A percentile compares a stretch with the other conserved stretches of the same genome.
These are phyloP conservation scores for Pseudotsuga menziesii DNA, from an alignment of 75 land plant species.

Conservation along the genomic window DNA sequence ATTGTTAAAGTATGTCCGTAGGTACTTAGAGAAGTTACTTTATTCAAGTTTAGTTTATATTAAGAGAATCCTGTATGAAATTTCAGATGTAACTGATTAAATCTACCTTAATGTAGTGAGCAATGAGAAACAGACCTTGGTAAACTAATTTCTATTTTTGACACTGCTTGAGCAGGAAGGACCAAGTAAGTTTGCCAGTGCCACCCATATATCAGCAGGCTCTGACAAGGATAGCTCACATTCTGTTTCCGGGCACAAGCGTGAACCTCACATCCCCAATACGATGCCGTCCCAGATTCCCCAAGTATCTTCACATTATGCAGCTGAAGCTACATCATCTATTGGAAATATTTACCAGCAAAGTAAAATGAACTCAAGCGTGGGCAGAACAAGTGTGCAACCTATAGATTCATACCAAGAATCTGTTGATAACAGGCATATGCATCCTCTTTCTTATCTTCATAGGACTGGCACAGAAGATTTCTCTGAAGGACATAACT, in stretches of 20 bases:
- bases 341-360: background rate
- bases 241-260: background rate
- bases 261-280: background rate
- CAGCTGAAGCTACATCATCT: conserved; percentile 5
- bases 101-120: no score
- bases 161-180: conserved; percentile 37
- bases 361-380: background rate
- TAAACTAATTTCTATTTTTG: background rate
- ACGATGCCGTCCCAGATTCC: background rate
- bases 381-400: background rate
- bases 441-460: background rate
- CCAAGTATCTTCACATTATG: background rate
- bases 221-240: background rate
- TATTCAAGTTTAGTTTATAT: no score
- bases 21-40: no score
- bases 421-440: background rate
- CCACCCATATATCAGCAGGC: conserved; percentile 32
- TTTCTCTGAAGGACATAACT: background rate
- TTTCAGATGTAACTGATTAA: no score
- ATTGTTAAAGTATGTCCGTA: no score
- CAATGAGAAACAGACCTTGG: no score
- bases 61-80: no score
- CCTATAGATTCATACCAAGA: background rate
- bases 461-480: no score
- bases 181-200: conserved; percentile 45